phyloP scores from a whole-genome alignment of 140 eudicot genomes.

The Bidens hawaiensis region DNA sequence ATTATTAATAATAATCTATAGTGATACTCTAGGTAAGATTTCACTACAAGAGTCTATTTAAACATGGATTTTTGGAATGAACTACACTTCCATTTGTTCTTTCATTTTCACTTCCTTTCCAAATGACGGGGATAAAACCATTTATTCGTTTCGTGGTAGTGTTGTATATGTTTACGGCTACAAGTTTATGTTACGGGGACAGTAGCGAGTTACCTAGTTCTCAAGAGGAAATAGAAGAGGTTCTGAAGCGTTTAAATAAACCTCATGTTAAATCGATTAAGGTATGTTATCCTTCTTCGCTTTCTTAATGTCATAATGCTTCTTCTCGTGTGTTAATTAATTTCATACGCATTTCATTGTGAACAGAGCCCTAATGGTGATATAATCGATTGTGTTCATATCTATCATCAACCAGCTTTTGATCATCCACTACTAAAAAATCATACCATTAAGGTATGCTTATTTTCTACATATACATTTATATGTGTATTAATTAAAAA shows the following conservation, averaged over 20 bases:
- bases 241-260: constrained; percentile 21
- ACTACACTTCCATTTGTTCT: neutral
- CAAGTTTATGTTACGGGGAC: constrained; percentile 3
- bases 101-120: constrained; percentile 5
- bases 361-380: constrained; percentile 86
- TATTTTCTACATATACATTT: neutral
- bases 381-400: constrained; percentile 60
- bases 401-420: constrained; percentile 72
- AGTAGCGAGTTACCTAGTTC: neutral
- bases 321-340: no score
- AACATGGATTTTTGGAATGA: neutral
- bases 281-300: neutral
- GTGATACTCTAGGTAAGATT: neutral
- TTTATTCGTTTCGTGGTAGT: neutral
- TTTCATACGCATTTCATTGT: neutral
- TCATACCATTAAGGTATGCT: constrained; percentile 55
- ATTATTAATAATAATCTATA: no score
- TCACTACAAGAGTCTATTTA: neutral
- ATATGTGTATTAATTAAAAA: neutral
- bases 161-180: constrained; percentile 11
- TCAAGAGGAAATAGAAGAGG: neutral
- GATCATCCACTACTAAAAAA: constrained; percentile 66
- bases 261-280: constrained; percentile 5
- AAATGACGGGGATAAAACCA: neutral
- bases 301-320: neutral